Evolutionary conservation across 768 basidiomycete species (phyloP).

Genomic region (Steccherinum ochraceum): DNA sequence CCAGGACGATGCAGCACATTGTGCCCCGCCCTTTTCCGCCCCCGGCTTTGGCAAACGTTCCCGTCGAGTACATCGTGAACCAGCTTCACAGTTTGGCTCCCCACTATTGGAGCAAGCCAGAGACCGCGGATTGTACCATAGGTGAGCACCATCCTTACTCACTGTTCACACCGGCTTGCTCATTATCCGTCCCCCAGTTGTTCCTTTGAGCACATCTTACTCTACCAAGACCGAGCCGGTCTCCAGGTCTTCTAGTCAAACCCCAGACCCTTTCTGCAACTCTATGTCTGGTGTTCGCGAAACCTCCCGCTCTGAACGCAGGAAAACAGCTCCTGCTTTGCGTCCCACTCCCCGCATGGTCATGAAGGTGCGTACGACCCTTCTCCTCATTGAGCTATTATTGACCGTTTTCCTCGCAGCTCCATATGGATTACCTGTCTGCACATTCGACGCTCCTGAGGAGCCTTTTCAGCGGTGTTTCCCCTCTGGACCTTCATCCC

Average conservation of each 20-base stretch:
- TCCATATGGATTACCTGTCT: slow-evolving; percentile 79
- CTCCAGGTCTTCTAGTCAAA: slow-evolving; percentile 17
- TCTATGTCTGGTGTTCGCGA: slow-evolving; percentile 1
- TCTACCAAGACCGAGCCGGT: slow-evolving; percentile 11
- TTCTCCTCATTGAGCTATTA: background rate
- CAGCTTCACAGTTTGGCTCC: slow-evolving; percentile 63
- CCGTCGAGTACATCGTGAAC: slow-evolving; percentile 66
- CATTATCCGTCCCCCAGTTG: slow-evolving; percentile 13
- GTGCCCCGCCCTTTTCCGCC: slow-evolving; percentile 58
- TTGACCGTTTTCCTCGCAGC: slow-evolving; percentile 30
- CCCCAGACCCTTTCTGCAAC: slow-evolving; percentile 8
- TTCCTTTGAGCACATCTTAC: slow-evolving; percentile 16
- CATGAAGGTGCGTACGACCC: slow-evolving; percentile 43
- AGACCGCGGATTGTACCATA: slow-evolving; percentile 75
- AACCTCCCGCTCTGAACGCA: slow-evolving; percentile 36
- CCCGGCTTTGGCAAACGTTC: slow-evolving; percentile 54
- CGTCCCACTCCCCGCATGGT: slow-evolving; percentile 51
- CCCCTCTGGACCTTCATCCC: slow-evolving; percentile 51
- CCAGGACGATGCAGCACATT: slow-evolving; percentile 32
- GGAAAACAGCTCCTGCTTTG: slow-evolving; percentile 46
- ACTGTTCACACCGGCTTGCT: background rate
- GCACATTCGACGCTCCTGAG: slow-evolving; percentile 74
- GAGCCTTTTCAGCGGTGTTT: slow-evolving; percentile 62
- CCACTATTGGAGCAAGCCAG: slow-evolving; percentile 68
- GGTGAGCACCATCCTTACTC: slow-evolving; percentile 31